phyloP scores from a whole-genome alignment of 306 rosid genomes.

The Cicer bijugum region DNA sequence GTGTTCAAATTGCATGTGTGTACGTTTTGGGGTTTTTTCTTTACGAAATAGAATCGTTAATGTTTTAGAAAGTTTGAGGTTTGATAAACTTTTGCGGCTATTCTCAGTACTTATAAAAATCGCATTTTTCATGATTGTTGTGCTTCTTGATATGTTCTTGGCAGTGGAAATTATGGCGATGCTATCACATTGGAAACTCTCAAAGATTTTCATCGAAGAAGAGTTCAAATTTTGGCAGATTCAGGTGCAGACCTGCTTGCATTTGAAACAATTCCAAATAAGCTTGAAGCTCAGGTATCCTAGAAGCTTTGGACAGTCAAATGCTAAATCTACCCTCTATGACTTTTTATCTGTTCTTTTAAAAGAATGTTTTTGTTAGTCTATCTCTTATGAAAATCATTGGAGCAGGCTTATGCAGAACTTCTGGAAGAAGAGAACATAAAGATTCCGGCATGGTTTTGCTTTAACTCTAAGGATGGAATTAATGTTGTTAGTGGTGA shows the following conservation, averaged over 20 bases:
- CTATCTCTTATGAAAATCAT: slow-evolving; percentile 17
- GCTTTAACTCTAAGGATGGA: slow-evolving; percentile 68
- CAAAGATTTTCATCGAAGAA: slow-evolving; percentile 63
- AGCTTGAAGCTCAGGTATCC: slow-evolving; percentile 65
- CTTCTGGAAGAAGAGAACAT: slow-evolving; percentile 59
- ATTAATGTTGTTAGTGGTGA: slow-evolving; percentile 64
- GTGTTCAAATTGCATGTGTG: slow-evolving; percentile 21
- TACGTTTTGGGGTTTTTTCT: slow-evolving; percentile 15
- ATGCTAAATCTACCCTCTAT: slow-evolving; percentile 28
- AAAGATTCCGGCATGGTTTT: slow-evolving; percentile 62
- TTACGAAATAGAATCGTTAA: neutral
- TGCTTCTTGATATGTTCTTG: slow-evolving; percentile 34
- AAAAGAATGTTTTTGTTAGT: neutral
- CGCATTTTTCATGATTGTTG: neutral
- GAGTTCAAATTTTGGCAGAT: slow-evolving; percentile 64
- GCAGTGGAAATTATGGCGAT: slow-evolving; percentile 62
- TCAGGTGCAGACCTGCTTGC: slow-evolving; percentile 65
- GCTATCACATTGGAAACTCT: slow-evolving; percentile 47
- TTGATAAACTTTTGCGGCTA: slow-evolving; percentile 19
- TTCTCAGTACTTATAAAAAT: slow-evolving; percentile 24
- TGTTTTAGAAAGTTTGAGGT: slow-evolving; percentile 15
- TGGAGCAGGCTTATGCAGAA: slow-evolving; percentile 55
- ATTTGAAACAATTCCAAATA: slow-evolving; percentile 65
- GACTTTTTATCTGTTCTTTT: slow-evolving; percentile 21
- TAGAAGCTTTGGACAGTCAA: slow-evolving; percentile 31